phyloP scores from a whole-genome alignment of 164 flowering plant species.

The Nelumbo lutea region DNA sequence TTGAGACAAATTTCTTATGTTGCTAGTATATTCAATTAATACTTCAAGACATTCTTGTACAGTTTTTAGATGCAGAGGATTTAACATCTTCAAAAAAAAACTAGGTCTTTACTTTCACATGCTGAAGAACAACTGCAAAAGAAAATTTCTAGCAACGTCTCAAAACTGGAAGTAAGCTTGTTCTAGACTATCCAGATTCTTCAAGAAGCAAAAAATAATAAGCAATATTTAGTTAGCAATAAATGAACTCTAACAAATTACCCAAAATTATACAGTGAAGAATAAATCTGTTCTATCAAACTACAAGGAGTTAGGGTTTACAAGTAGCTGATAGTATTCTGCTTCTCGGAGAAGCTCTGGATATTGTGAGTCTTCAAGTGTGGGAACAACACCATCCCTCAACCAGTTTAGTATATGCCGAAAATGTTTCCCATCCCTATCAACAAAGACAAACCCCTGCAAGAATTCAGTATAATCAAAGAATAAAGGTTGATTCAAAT shows the following conservation, averaged over 20 bases:
- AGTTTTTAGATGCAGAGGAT: not conserved
- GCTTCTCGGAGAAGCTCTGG: slow-evolving; percentile 79
- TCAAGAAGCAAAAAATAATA: not conserved
- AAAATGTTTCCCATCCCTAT: slow-evolving; percentile 93
- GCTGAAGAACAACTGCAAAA: not conserved
- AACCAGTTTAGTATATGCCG: slow-evolving; percentile 91
- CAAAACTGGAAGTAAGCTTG: not conserved
- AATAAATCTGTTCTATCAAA: not conserved
- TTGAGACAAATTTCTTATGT: too few relatives aligned
- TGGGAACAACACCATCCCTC: slow-evolving; percentile 88
- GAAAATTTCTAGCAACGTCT: not conserved
- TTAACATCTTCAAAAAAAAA: not conserved
- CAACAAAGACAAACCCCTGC: slow-evolving; percentile 89
- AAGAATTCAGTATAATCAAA: slow-evolving; percentile 23
- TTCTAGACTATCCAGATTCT: not conserved
- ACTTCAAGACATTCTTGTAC: too few relatives aligned
- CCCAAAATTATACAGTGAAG: not conserved
- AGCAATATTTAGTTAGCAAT: not conserved
- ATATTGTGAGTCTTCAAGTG: slow-evolving; percentile 51
- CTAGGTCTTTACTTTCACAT: not conserved
- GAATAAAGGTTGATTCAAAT: slow-evolving; percentile 15
- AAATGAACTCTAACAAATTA: not conserved
- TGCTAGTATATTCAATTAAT: too few relatives aligned
- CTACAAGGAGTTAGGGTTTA: slow-evolving; percentile 22
- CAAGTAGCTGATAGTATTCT: slow-evolving; percentile 88